These are phyloP conservation scores for Delonix regia DNA, from an alignment of 306 rosid genomes.

Conservation along the genomic window DNA sequence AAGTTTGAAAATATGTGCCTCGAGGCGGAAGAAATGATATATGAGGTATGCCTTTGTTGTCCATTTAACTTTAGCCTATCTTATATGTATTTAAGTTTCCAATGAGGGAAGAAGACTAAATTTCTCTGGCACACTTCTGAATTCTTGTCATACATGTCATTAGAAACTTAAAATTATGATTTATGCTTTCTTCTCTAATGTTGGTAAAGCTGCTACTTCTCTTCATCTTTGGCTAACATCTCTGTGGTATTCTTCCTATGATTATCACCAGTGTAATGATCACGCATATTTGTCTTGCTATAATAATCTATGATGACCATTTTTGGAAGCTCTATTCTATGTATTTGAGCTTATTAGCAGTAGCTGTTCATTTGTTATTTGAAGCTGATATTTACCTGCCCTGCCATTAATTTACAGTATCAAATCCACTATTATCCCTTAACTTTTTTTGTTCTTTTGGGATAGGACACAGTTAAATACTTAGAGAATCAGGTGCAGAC, in stretches of 20 bases:
- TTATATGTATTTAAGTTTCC: neutral
- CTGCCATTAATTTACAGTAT: slow-evolving; percentile 12
- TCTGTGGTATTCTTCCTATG: neutral
- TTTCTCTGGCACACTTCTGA: neutral
- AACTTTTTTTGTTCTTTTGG: slow-evolving; percentile 32
- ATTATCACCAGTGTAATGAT: neutral
- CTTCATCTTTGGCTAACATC: slow-evolving; percentile 16
- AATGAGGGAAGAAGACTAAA: neutral
- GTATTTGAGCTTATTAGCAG: neutral
- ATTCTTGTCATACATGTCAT: slow-evolving; percentile 5
- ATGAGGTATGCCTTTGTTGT: slow-evolving; percentile 58
- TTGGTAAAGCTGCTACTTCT: slow-evolving; percentile 4
- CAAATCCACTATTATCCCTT: neutral
- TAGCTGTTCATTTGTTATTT: slow-evolving; percentile 18
- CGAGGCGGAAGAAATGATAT: slow-evolving; percentile 74
- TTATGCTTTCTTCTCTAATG: neutral
- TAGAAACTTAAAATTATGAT: neutral
- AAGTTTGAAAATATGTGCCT: slow-evolving; percentile 81
- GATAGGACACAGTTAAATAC: slow-evolving; percentile 73
- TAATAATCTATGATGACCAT: slow-evolving; percentile 15
- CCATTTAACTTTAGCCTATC: slow-evolving; percentile 26
- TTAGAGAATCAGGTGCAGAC: slow-evolving; percentile 79
- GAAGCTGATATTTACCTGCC: slow-evolving; percentile 10
- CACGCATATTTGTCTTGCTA: neutral
- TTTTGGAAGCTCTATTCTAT: slow-evolving; percentile 4